Percentiles rank a stretch among this genome's conserved stretches.
Evolutionary conservation across 148 eudicot genomes (phyloP).

Genomic region (Vaccinium myrtillus): DNA sequence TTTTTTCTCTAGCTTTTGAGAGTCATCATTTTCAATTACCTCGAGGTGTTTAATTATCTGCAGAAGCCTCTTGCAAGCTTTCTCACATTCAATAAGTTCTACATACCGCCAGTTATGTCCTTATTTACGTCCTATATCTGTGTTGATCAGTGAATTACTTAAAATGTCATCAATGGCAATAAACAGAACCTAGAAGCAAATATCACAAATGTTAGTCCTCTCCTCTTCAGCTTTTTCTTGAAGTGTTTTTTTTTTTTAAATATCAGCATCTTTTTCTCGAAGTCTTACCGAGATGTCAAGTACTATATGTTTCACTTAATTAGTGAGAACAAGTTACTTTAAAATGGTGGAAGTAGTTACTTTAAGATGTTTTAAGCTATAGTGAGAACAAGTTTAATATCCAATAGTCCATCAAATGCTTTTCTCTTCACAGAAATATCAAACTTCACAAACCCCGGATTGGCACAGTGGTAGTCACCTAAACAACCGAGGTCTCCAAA

Average conservation of each 20-base stretch:
- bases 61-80: not conserved
- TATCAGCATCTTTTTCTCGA: not conserved
- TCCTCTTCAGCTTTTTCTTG: not conserved
- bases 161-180: not conserved
- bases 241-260: not conserved
- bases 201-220: not conserved
- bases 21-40: not conserved
- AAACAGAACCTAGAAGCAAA: not conserved
- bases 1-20: not conserved
- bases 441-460: not conserved
- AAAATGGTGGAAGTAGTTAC: too few species aligned
- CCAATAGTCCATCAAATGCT: not conserved
- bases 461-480: not conserved
- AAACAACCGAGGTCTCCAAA: not conserved
- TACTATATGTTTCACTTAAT: too few species aligned
- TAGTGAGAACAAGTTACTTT: not conserved
- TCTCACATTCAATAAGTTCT: not conserved
- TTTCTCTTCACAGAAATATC: not conserved
- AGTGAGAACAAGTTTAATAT: not conserved
- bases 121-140: not conserved
- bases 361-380: too few species aligned
- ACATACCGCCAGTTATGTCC: not conserved
- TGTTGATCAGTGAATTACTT: not conserved
- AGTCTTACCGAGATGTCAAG: not conserved
- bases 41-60: not conserved